A percentile compares a stretch with the other conserved stretches of the same genome.
Conservation (phyloP, 345 rosid genomes). For the Camelina hispida region DNA sequence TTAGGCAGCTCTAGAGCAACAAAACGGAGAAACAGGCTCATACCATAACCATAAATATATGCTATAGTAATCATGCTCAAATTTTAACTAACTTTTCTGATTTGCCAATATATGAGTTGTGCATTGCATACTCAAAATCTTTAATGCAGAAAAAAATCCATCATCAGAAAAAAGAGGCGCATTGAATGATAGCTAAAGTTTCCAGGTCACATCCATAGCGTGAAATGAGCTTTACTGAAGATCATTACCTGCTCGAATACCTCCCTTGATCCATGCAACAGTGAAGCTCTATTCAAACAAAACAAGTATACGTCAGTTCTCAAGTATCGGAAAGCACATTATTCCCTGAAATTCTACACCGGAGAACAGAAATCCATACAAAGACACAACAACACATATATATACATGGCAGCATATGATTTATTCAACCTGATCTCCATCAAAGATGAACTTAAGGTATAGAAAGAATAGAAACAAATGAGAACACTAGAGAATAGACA, state of each 20-base stretch:
- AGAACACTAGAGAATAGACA: constrained; percentile 7
- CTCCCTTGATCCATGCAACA: constrained; percentile 91
- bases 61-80: constrained; percentile 21
- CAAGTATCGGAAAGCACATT: constrained; percentile 30
- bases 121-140: constrained; percentile 33
- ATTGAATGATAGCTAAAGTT: constrained; percentile 17
- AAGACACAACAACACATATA: constrained; percentile 16
- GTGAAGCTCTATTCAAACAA: constrained; percentile 68
- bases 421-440: constrained; percentile 3
- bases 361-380: constrained; percentile 1
- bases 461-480: constrained; percentile 17
- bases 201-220: constrained; percentile 19
- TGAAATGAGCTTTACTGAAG: constrained; percentile 21
- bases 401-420: constrained; percentile 19
- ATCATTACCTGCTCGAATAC: constrained; percentile 73
- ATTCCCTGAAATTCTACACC: background rate
- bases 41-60: constrained; percentile 21
- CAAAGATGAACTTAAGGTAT: constrained; percentile 14
- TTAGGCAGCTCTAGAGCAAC: constrained; percentile 16
- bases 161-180: constrained; percentile 21
- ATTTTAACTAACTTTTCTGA: constrained; percentile 2
- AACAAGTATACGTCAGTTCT: constrained; percentile 25
- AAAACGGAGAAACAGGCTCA: constrained; percentile 30
- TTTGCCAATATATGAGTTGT: constrained; percentile 14
- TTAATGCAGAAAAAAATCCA: constrained; percentile 17